Evolutionary conservation across 257 asterid genomes (phyloP), one percentile per base, ranked within the genome.

Genomic region (Oldenlandia corymbosa): DNA sequence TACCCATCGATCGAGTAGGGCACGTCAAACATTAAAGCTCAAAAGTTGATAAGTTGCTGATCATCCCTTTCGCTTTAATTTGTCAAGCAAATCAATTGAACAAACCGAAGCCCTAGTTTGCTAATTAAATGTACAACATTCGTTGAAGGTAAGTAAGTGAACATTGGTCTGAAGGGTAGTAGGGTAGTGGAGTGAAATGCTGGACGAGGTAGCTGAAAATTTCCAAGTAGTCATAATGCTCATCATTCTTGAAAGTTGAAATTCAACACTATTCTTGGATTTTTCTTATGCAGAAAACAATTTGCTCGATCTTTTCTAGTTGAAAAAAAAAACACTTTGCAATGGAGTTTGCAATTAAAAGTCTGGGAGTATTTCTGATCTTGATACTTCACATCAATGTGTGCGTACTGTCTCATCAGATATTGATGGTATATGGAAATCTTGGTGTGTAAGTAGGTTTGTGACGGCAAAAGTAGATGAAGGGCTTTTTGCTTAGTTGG

Each of bases 381-480:
- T 8, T 30, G 32, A 63, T 63, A 13, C 31, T 32, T 21, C 54
- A 42, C n/a, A n/a, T n/a, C n/a, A n/a, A n/a, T n/a, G n/a, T n/a
- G n/a, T n/a, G n/a, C 46, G 10, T 17, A 63, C 34, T 31, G 68
- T 58, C 61, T 23, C 24, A 17, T 36, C 54, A 36, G 48, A 58
- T 36, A 58, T 59, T 59, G 60, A 53, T 66, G 56, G 58, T 11
- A 34, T 32, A 41, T 56, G 64, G 66, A 46, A 51, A 66, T 67
- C 73, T 26, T 71, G 11, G 64, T 68, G 71, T 64, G 62, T 7
- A 53, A 73, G 67, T 78, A 76, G 82, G 72, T 73, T 66, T 62
- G 62, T 62, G 82, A 68, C 75, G 80, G 79, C 82, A 76, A 69
- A 47, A 43, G 20, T 10, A 24, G 9, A 30, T 37, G n/a, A 48